These are phyloP conservation scores for Yamadazyma oceani DNA, from an alignment of 1,139 yeast genomes.

Conservation along the genomic window DNA sequence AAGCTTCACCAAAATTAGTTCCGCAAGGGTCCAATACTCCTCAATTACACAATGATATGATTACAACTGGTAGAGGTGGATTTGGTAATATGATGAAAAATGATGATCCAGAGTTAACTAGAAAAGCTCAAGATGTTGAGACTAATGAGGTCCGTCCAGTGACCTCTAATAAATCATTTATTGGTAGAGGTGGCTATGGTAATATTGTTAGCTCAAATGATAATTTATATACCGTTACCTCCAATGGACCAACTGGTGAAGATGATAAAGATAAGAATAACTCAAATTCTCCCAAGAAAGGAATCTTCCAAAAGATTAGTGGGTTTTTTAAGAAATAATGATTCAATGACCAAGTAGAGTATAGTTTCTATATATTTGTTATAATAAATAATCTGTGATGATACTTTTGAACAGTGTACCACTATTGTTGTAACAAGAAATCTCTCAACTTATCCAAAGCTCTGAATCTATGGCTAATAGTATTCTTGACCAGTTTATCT, in stretches of 20 bases:
- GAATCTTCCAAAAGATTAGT: constrained; percentile 34
- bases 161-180: constrained; percentile 39
- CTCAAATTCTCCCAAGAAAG: constrained; percentile 18
- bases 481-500: constrained; percentile 72
- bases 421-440: constrained; percentile 39
- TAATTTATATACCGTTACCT: constrained; percentile 26
- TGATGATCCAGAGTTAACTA: constrained; percentile 58
- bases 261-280: constrained; percentile 15
- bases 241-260: constrained; percentile 20
- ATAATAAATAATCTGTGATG: no score
- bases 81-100: constrained; percentile 75
- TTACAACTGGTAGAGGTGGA: constrained; percentile 81
- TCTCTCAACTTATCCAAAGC: constrained; percentile 74
- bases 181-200: constrained; percentile 53
- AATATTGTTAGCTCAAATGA: constrained; percentile 30
- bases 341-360: constrained; percentile 4
- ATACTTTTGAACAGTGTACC: no score
- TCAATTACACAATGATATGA: constrained; percentile 53
- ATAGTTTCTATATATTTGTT: constrained; percentile 2
- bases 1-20: constrained; percentile 54
- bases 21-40: constrained; percentile 70
- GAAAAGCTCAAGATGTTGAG: constrained; percentile 73
- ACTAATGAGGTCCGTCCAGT: constrained; percentile 35
- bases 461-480: constrained; percentile 80
- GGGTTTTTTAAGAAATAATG: constrained; percentile 22